Percentiles rank a stretch among this genome's conserved stretches.
These are phyloP conservation scores for Salix arbutifolia DNA, from an alignment of 345 rosid species.

Conservation along the genomic window DNA sequence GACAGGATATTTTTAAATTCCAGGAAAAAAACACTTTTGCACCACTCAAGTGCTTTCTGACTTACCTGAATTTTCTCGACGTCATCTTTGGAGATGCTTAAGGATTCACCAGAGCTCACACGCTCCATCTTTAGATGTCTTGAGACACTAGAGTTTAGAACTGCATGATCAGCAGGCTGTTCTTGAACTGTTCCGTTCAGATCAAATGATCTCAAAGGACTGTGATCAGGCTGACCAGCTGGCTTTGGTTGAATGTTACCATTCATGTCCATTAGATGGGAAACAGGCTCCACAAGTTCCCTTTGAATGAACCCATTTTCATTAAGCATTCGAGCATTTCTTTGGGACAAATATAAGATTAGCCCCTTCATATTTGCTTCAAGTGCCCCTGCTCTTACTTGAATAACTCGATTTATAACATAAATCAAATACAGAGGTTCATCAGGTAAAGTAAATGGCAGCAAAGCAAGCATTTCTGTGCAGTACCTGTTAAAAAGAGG, in stretches of 20 bases:
- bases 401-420: conserved; percentile 84
- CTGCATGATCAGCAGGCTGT: conserved; percentile 38
- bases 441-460: conserved; percentile 92
- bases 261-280: conserved; percentile 51
- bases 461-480: conserved; percentile 87
- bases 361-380: conserved; percentile 90
- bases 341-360: conserved; percentile 46
- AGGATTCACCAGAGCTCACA: conserved; percentile 32
- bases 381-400: conserved; percentile 86
- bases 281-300: conserved; percentile 30
- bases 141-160: conserved; percentile 22
- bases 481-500: conserved; percentile 68
- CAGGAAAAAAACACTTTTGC: background rate
- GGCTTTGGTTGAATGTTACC: conserved; percentile 43
- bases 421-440: conserved; percentile 95
- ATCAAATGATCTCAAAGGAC: conserved; percentile 43
- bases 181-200: conserved; percentile 56
- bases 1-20: background rate
- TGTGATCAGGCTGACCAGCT: conserved; percentile 27
- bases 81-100: conserved; percentile 57
- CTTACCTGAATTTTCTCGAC: conserved; percentile 71
- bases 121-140: conserved; percentile 37
- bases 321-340: conserved; percentile 38
- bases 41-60: background rate
- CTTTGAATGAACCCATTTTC: conserved; percentile 52